Conservation (phyloP, 192 early-diverging fungal genomes). For the Backusella psychrophila region DNA sequence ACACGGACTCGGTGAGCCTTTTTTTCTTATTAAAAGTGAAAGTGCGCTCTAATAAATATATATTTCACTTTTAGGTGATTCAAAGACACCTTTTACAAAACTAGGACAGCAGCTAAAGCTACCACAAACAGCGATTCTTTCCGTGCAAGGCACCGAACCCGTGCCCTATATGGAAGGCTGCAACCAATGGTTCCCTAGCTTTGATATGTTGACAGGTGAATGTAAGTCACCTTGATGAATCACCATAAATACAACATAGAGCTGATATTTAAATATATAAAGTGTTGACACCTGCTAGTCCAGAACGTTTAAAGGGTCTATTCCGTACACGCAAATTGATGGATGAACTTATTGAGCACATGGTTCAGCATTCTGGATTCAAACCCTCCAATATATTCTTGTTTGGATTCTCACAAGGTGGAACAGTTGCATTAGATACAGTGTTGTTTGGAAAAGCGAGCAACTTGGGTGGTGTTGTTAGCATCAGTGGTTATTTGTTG, state of each 20-base stretch:
- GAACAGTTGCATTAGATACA: conserved; percentile 60
- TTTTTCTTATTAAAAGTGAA: background rate
- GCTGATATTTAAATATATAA: background rate
- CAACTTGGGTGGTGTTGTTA: conserved; percentile 57
- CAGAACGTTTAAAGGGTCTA: conserved; percentile 42
- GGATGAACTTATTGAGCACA: conserved; percentile 42
- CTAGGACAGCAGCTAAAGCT: conserved; percentile 60
- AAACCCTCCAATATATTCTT: conserved; percentile 47
- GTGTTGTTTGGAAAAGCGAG: conserved; percentile 47
- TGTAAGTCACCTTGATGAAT: conserved; percentile 24
- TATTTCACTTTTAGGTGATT: conserved; percentile 38
- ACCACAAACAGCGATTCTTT: conserved; percentile 67
- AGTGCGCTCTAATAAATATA: background rate
- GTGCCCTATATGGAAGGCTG: conserved; percentile 63
- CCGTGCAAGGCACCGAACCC: conserved; percentile 54
- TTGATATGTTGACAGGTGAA: conserved; percentile 52
- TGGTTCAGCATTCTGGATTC: conserved; percentile 45
- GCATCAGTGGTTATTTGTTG: conserved; percentile 57
- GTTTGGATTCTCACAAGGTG: conserved; percentile 80
- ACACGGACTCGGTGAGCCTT: conserved; percentile 62
- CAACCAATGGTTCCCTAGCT: conserved; percentile 66
- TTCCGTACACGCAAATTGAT: conserved; percentile 44
- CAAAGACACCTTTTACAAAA: conserved; percentile 55
- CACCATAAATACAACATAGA: background rate
- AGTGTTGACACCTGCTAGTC: conserved; percentile 39